Conservation (phyloP, 345 rosid species). For the Durio zibethinus region DNA sequence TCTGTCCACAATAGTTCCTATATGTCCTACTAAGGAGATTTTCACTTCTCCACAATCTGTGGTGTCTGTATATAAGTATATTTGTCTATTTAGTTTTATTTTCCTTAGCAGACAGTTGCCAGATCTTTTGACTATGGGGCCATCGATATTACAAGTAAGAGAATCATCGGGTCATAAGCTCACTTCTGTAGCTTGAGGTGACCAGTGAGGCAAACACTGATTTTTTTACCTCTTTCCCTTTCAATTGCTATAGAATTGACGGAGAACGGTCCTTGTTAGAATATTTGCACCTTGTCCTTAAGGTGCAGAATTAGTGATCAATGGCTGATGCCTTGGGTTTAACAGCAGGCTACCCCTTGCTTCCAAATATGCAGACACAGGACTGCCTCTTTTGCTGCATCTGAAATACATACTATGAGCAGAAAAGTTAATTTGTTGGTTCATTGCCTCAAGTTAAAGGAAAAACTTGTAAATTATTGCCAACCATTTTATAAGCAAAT, state of each 20-base stretch:
- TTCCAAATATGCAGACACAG: background rate
- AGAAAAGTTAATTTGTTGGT: background rate
- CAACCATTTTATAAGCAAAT: too few relatives aligned
- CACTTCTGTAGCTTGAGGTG: conserved; percentile 8
- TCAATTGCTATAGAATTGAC: background rate
- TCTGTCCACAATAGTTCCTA: background rate
- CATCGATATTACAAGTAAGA: background rate
- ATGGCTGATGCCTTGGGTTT: background rate
- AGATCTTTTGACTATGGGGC: conserved; percentile 15
- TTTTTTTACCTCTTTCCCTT: background rate
- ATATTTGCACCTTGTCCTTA: background rate
- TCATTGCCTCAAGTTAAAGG: background rate
- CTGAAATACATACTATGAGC: background rate
- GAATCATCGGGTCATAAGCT: background rate
- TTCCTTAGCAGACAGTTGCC: background rate
- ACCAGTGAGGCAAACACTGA: background rate
- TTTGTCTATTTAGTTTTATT: background rate
- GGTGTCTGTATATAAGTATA: background rate
- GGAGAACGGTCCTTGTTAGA: background rate
- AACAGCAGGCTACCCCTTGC: background rate
- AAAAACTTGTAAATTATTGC: too few relatives aligned
- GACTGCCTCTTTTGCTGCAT: background rate
- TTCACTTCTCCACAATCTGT: background rate
- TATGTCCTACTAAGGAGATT: background rate
- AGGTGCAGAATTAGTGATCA: background rate